Conservation (phyloP, 305 asterid genomes). For the Fraxinus sp. region DNA sequence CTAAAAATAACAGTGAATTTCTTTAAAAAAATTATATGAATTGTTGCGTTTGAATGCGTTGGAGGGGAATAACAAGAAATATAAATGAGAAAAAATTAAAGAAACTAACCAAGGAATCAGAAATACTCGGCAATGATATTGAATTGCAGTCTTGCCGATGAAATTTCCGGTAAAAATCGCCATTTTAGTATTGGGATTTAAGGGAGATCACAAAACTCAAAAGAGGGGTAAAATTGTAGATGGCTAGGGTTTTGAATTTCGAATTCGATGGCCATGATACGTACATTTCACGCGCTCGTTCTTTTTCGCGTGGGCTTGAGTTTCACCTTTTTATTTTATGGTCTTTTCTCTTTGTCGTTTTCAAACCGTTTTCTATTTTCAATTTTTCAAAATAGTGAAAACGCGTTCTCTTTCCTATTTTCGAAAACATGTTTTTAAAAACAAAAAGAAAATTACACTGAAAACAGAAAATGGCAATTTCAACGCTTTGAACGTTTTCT, state of each 20-base stretch:
- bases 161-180: conserved; percentile 30
- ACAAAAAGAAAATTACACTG: too few species aligned
- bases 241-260: neutral
- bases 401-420: too few species aligned
- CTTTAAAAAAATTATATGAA: neutral
- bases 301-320: neutral
- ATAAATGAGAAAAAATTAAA: neutral
- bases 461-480: too few species aligned
- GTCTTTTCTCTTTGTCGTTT: too few species aligned
- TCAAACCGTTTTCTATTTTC: too few species aligned
- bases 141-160: conserved; percentile 36
- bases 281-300: neutral
- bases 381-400: too few species aligned
- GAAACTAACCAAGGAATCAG: conserved; percentile 52
- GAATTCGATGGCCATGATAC: neutral
- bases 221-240: neutral
- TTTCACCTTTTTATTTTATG: neutral
- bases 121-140: conserved; percentile 36
- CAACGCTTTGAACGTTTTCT: too few species aligned
- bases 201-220: neutral
- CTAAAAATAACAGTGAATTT: neutral
- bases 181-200: conserved; percentile 27
- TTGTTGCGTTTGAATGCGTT: neutral
- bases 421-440: too few species aligned
- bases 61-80: neutral